Evolutionary conservation across 2,329 filamentous ascomycete genomes (phyloP).

Genomic region (Claviceps pusilla): DNA sequence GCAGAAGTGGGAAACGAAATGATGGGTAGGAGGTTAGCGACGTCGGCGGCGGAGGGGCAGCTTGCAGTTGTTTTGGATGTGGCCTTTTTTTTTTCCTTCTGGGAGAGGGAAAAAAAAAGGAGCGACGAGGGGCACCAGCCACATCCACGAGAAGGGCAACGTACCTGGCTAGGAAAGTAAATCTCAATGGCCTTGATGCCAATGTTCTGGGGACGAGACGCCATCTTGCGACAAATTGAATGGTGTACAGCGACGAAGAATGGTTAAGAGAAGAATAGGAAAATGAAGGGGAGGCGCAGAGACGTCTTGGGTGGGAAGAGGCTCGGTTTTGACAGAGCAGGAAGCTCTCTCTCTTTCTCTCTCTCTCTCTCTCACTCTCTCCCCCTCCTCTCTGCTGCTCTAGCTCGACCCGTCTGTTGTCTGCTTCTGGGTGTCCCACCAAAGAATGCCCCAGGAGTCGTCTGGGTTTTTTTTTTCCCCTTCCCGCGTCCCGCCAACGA

Average conservation of each 20-base stretch:
- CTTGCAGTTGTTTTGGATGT: constrained; percentile 1
- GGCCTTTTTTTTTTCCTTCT: not conserved
- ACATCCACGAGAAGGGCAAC: constrained; percentile 15
- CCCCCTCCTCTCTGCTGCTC: not conserved
- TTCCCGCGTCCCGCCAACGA: not conserved
- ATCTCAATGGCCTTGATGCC: constrained; percentile 89
- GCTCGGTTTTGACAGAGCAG: constrained; percentile 1
- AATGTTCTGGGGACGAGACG: constrained; percentile 68
- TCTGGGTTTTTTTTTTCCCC: not conserved
- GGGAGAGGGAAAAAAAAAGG: not conserved
- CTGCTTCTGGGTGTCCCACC: constrained; percentile 1
- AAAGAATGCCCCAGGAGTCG: not conserved
- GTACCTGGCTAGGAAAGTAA: constrained; percentile 74
- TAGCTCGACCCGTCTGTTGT: not conserved
- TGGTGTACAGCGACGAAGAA: not conserved
- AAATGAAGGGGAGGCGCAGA: not conserved
- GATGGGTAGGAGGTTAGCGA: constrained; percentile 12
- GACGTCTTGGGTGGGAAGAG: constrained; percentile 3
- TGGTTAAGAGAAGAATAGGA: not conserved
- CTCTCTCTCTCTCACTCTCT: too few relatives aligned
- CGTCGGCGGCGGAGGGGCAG: constrained; percentile 8
- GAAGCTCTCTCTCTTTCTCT: not conserved
- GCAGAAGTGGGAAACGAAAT: constrained; percentile 5
- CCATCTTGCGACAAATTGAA: constrained; percentile 35
- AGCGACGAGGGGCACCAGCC: constrained; percentile 1